phyloP scores from a whole-genome alignment of 768 basidiomycete genomes.

The Phylloporus sp. region DNA sequence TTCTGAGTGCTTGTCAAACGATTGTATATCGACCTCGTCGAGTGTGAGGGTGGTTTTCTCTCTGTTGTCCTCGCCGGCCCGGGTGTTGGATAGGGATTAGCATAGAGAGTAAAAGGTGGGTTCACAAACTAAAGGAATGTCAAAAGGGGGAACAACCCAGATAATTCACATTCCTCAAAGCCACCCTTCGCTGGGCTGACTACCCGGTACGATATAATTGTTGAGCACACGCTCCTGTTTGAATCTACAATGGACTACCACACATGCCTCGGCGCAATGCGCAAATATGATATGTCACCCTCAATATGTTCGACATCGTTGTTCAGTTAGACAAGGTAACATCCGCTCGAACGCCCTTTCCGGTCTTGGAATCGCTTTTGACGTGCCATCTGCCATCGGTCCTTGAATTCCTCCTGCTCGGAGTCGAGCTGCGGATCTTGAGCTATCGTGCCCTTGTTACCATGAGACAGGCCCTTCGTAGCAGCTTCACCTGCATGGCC shows the following conservation, averaged over 20 bases:
- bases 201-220: too few species aligned
- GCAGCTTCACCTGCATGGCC: background rate
- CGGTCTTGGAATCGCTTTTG: background rate
- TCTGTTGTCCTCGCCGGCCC: too few species aligned
- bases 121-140: too few species aligned
- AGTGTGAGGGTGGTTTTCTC: background rate
- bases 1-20: too few species aligned
- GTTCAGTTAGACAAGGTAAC: background rate
- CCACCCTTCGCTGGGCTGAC: too few species aligned
- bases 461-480: background rate
- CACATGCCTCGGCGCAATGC: background rate
- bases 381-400: slow-evolving; percentile 7
- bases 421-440: background rate
- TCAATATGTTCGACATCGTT: background rate
- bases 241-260: background rate
- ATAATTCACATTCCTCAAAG: too few species aligned
- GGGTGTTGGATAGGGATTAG: too few species aligned
- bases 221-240: background rate
- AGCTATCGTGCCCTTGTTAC: background rate
- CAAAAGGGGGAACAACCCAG: too few species aligned
- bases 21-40: background rate
- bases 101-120: too few species aligned
- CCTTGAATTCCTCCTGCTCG: slow-evolving; percentile 8
- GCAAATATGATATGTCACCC: background rate
- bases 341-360: background rate